Evolutionary conservation across 768 basidiomycete genomes (phyloP).

Genomic region (Termitomyces sp.): DNA sequence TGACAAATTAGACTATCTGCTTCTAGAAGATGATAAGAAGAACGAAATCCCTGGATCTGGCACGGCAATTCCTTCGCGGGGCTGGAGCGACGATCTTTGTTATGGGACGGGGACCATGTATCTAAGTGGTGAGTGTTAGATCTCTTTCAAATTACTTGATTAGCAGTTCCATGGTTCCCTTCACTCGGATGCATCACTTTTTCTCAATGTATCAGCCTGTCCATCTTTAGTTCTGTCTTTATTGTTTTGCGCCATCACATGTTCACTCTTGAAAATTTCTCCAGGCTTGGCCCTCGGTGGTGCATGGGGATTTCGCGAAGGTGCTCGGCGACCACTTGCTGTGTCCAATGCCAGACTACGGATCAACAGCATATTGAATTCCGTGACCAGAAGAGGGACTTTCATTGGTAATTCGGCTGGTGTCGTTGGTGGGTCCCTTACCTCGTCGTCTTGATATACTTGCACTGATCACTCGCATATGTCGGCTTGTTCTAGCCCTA

Average conservation of each 20-base stretch:
- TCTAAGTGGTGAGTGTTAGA: constrained; percentile 78
- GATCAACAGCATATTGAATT: constrained; percentile 96
- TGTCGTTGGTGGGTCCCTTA: constrained; percentile 78
- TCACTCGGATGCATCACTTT: constrained; percentile 54
- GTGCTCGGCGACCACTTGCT: constrained; percentile 80
- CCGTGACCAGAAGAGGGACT: constrained; percentile 92
- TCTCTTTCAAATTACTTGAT: constrained; percentile 61
- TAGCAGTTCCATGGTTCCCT: constrained; percentile 41
- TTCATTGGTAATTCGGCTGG: constrained; percentile 99
- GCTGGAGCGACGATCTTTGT: constrained; percentile 99
- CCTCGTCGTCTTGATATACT: constrained; percentile 19
- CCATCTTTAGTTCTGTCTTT: constrained; percentile 57
- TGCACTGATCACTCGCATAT: constrained; percentile 25
- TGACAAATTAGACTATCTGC: constrained; percentile 91
- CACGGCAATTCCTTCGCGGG: constrained; percentile 90
- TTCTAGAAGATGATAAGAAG: constrained; percentile 95
- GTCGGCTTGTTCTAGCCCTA: constrained; percentile 59
- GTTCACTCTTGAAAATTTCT: constrained; percentile 50
- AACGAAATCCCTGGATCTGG: constrained; percentile 84
- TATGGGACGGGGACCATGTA: constrained; percentile 99
- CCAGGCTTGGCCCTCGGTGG: constrained; percentile 94
- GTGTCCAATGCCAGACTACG: constrained; percentile 82
- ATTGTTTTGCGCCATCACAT: constrained; percentile 84
- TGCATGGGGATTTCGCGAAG: constrained; percentile 94
- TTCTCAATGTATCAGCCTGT: constrained; percentile 51